A percentile compares a stretch with the other conserved stretches of the same genome.
phyloP scores from a whole-genome alignment of 1,284 basidiomycete genomes.

The Taiwanofungus camphoratus region DNA sequence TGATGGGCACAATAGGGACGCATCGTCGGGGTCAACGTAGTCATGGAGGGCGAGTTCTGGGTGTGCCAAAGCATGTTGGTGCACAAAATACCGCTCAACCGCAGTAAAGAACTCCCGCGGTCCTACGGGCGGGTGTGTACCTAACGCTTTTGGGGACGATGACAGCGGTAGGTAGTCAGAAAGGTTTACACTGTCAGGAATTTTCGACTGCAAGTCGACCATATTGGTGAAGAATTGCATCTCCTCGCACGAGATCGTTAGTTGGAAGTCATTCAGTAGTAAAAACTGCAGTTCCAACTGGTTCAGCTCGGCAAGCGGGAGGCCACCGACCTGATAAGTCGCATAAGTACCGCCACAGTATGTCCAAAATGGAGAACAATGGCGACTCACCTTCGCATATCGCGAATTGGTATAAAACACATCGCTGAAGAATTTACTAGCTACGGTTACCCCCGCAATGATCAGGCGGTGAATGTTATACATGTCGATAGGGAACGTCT shows the following conservation, averaged over 20 bases:
- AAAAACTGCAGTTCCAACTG: slow-evolving; percentile 97
- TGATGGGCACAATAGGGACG: slow-evolving; percentile 11
- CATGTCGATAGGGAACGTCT: slow-evolving; percentile 91
- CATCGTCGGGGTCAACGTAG: slow-evolving; percentile 9
- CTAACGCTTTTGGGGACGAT: slow-evolving; percentile 20
- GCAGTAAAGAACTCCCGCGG: slow-evolving; percentile 51
- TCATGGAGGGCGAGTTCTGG: neutral
- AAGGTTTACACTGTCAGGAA: slow-evolving; percentile 25
- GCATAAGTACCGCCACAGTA: neutral
- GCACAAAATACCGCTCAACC: slow-evolving; percentile 42
- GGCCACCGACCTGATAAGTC: slow-evolving; percentile 74
- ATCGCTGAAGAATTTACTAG: slow-evolving; percentile 98
- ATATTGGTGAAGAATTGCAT: slow-evolving; percentile 95
- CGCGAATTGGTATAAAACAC: slow-evolving; percentile 99
- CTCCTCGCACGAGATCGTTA: slow-evolving; percentile 85
- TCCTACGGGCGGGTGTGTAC: slow-evolving; percentile 25
- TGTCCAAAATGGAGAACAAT: neutral
- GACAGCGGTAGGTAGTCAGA: slow-evolving; percentile 24
- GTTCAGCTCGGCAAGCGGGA: slow-evolving; percentile 92
- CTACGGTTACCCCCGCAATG: slow-evolving; percentile 96
- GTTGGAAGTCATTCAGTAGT: slow-evolving; percentile 90
- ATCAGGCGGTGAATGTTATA: slow-evolving; percentile 94
- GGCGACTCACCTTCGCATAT: slow-evolving; percentile 84
- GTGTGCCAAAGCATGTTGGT: slow-evolving; percentile 21
- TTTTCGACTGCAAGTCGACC: slow-evolving; percentile 61